Conservation (phyloP, 352 stramenopile genomes). For the Phytophthora megakarya region DNA sequence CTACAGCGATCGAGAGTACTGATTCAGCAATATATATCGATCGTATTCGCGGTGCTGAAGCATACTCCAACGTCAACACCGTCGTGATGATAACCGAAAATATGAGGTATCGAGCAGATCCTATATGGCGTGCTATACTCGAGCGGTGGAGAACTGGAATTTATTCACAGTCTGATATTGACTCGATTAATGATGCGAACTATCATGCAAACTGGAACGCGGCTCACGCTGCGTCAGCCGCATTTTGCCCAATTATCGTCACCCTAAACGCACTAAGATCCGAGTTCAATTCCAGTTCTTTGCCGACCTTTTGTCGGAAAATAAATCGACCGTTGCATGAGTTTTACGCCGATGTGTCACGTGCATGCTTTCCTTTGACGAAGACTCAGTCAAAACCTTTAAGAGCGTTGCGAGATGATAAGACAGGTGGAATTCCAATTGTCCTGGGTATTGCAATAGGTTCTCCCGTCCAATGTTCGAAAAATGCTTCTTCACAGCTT, state of each 20-base stretch:
- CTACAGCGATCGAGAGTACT: not conserved
- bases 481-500: not conserved
- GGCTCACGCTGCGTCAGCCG: not conserved
- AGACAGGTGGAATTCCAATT: conserved; percentile 1
- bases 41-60: not conserved
- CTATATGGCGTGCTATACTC: not conserved
- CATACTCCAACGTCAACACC: not conserved
- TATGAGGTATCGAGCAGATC: conserved; percentile 2
- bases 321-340: not conserved
- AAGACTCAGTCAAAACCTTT: not conserved
- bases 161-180: conserved; percentile 1
- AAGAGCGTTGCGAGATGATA: not conserved
- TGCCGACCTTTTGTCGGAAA: not conserved
- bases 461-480: not conserved
- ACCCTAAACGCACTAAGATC: conserved; percentile 2
- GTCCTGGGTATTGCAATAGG: not conserved
- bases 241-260: conserved; percentile 4
- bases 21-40: conserved; percentile 1
- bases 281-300: not conserved
- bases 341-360: conserved; percentile 2
- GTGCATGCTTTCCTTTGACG: not conserved
- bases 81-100: conserved; percentile 2
- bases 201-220: not conserved
- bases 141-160: not conserved
- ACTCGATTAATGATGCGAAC: not conserved